These are phyloP conservation scores for Zymoseptoria brevis DNA, from an alignment of 2,329 filamentous ascomycete species.

Conservation along the genomic window DNA sequence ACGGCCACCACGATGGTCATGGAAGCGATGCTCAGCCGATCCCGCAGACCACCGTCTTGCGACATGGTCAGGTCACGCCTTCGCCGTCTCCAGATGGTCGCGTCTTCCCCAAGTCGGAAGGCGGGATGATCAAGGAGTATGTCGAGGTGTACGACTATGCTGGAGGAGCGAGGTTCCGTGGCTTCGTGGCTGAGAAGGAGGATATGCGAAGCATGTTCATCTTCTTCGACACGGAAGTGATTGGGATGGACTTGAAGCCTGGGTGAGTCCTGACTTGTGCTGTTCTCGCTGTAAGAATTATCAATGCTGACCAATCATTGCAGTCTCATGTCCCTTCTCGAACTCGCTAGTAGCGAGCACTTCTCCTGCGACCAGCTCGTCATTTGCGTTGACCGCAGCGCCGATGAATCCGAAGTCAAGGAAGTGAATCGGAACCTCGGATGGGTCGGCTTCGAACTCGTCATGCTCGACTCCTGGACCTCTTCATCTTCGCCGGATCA, in stretches of 20 bases:
- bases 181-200: conserved; percentile 66
- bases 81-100: conserved; percentile 30
- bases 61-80: conserved; percentile 29
- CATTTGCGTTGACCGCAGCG: conserved; percentile 68
- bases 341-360: conserved; percentile 65
- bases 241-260: conserved; percentile 74
- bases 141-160: conserved; percentile 83
- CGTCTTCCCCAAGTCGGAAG: conserved; percentile 12
- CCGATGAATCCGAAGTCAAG: conserved; percentile 56
- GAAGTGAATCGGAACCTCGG: conserved; percentile 72
- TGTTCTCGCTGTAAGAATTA: background rate
- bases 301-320: conserved; percentile 20
- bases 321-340: conserved; percentile 82
- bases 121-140: conserved; percentile 49
- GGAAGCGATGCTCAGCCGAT: conserved; percentile 11
- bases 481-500: conserved; percentile 40
- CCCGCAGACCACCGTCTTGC: conserved; percentile 14
- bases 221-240: conserved; percentile 71
- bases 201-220: conserved; percentile 71
- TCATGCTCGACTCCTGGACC: conserved; percentile 67
- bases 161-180: conserved; percentile 75
- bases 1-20: conserved; percentile 10
- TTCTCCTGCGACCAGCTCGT: conserved; percentile 71
- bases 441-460: conserved; percentile 86
- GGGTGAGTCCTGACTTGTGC: conserved; percentile 52